A percentile compares a stretch with the other conserved stretches of the same genome.
These are phyloP conservation scores for Colletotrichum australisinense DNA, from an alignment of 2,329 filamentous ascomycete species.

Conservation along the genomic window DNA sequence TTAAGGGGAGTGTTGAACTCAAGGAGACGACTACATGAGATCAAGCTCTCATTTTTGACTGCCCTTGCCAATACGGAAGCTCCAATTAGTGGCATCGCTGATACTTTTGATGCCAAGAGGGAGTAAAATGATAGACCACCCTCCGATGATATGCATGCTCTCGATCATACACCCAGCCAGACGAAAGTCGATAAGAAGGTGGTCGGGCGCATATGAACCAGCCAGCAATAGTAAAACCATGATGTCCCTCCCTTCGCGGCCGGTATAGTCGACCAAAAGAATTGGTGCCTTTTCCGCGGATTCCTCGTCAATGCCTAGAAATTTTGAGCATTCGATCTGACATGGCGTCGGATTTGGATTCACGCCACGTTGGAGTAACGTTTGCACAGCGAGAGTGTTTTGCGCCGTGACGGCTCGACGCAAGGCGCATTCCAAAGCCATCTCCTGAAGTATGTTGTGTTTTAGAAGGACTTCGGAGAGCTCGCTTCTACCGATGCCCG, in stretches of 20 bases:
- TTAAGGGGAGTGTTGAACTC: background rate
- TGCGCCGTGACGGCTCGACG: background rate
- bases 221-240: too few species aligned
- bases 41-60: background rate
- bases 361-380: background rate
- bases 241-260: too few species aligned
- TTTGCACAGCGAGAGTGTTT: background rate
- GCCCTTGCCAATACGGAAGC: background rate
- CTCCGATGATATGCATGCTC: too few species aligned
- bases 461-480: background rate
- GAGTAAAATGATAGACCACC: background rate
- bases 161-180: too few species aligned
- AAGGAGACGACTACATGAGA: background rate
- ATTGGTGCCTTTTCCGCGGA: background rate
- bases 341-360: background rate
- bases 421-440: background rate
- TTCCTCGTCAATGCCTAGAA: background rate
- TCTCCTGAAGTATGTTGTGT: background rate
- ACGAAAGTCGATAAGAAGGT: too few species aligned
- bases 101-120: accelerated
- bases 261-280: background rate
- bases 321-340: background rate
- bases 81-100: background rate
- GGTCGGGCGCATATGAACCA: too few species aligned
- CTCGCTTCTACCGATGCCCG: background rate